phyloP scores from a whole-genome alignment of 176 grass and related monocot genomes.

The Ampelocalamus luodianensis region DNA sequence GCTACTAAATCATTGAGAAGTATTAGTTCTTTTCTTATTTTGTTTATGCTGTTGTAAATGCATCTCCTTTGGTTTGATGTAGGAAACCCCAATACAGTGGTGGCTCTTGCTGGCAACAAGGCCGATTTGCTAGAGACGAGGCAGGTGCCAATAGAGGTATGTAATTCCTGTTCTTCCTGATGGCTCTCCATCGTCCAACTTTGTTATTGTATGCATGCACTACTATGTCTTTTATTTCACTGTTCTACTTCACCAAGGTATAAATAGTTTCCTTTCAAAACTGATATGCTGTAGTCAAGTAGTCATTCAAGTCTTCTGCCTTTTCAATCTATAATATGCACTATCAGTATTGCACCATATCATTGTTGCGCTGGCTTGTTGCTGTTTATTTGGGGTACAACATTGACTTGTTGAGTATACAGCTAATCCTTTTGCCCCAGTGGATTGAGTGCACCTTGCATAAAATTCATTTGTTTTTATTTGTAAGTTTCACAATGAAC shows the following conservation, averaged over 20 bases:
- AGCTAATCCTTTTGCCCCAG: neutral
- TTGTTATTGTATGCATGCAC: neutral
- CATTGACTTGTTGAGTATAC: neutral
- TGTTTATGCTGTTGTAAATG: neutral
- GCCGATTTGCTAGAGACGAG: constrained; percentile 82
- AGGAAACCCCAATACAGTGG: constrained; percentile 84
- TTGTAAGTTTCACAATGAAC: neutral
- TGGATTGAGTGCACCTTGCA: neutral
- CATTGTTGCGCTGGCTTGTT: constrained; percentile 9
- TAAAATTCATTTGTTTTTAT: neutral
- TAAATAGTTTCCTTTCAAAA: constrained; percentile 23
- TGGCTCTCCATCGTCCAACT: neutral
- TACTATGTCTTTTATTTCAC: neutral
- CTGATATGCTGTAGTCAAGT: neutral
- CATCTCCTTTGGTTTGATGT: constrained; percentile 32
- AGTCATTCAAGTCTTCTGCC: neutral
- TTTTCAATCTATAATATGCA: constrained; percentile 27
- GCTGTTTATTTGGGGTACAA: neutral
- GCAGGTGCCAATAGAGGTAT: constrained; percentile 79
- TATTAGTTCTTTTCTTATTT: neutral
- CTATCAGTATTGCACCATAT: neutral
- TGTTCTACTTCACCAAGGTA: neutral
- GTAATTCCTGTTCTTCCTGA: constrained; percentile 12
- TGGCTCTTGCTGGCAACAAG: constrained; percentile 96
- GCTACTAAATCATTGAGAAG: constrained; percentile 17